Percentiles rank a stretch among this genome's conserved stretches.
Evolutionary conservation across 768 basidiomycete genomes (phyloP).

Genomic region (Boletus bicolor): DNA sequence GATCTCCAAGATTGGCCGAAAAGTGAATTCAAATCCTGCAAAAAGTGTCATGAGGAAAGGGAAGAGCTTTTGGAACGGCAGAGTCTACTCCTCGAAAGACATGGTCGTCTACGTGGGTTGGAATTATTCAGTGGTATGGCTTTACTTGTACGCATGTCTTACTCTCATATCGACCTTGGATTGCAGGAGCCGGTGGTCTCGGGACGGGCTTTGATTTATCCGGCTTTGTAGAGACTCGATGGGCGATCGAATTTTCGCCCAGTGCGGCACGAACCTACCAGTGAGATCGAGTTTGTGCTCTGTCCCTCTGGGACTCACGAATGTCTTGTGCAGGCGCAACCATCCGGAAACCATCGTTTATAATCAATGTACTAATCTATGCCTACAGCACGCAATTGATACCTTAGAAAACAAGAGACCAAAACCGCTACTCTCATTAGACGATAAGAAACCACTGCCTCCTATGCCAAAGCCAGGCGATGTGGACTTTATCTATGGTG

Average conservation of each 20-base stretch:
- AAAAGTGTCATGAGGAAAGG: conserved; percentile 37
- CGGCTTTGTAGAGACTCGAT: conserved; percentile 58
- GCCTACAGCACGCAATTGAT: conserved; percentile 59
- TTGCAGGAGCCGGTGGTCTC: conserved; percentile 69
- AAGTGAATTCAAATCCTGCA: conserved; percentile 37
- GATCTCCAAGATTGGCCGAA: conserved; percentile 26
- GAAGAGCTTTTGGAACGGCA: conserved; percentile 28
- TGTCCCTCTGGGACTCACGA: not conserved
- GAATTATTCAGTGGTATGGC: conserved; percentile 67
- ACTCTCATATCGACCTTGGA: not conserved
- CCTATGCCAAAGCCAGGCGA: conserved; percentile 56
- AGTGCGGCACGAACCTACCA: conserved; percentile 62
- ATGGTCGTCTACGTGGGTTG: conserved; percentile 51
- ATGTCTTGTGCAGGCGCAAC: conserved; percentile 46
- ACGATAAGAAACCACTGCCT: conserved; percentile 37
- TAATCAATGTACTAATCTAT: conserved; percentile 58
- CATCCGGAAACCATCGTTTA: conserved; percentile 60
- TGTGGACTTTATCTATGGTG: conserved; percentile 73
- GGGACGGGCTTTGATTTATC: conserved; percentile 64
- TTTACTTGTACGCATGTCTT: not conserved
- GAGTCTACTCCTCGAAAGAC: conserved; percentile 31
- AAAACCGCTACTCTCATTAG: conserved; percentile 39
- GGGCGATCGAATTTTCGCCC: conserved; percentile 65
- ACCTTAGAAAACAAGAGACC: conserved; percentile 40
- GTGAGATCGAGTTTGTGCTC: conserved; percentile 36